These are phyloP conservation scores for Dacryopinax spathularia DNA, from an alignment of 768 basidiomycete species.

Conservation along the genomic window DNA sequence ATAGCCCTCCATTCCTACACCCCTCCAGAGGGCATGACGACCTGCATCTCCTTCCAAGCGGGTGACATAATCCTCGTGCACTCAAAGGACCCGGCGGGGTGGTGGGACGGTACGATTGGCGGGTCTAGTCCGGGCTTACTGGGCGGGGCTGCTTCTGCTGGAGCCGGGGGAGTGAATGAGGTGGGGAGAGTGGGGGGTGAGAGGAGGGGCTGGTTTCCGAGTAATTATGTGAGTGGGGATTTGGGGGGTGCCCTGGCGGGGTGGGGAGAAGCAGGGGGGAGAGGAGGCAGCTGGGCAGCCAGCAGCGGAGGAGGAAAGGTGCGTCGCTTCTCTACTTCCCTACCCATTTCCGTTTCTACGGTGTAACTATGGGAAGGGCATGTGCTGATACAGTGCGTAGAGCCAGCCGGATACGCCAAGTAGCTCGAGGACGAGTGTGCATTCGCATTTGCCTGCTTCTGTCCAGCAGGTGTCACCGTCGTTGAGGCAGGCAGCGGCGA, in stretches of 20 bases:
- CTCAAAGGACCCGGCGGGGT: constrained; percentile 74
- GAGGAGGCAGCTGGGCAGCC: constrained; percentile 8
- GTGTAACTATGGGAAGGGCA: not conserved
- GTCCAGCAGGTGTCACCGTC: too few relatives aligned
- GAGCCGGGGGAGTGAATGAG: constrained; percentile 9
- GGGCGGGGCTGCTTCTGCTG: too few relatives aligned
- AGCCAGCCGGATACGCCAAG: too few relatives aligned
- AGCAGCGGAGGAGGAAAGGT: too few relatives aligned
- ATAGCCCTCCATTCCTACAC: constrained; percentile 85
- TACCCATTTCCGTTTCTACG: too few relatives aligned
- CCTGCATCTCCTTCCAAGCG: constrained; percentile 75
- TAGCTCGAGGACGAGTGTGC: too few relatives aligned
- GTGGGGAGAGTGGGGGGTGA: constrained; percentile 1
- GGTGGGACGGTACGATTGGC: constrained; percentile 97
- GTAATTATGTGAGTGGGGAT: constrained; percentile 51
- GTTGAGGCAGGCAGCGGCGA: too few relatives aligned
- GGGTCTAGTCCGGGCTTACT: constrained; percentile 27
- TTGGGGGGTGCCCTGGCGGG: constrained; percentile 8
- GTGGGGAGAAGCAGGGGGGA: constrained; percentile 11
- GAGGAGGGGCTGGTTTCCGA: constrained; percentile 91
- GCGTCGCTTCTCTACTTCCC: too few relatives aligned
- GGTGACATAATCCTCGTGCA: constrained; percentile 88
- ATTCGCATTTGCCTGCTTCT: too few relatives aligned
- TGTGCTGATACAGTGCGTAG: not conserved
- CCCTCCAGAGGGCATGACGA: constrained; percentile 54